Evolutionary conservation across 139 green algal species (phyloP).

Genomic region (Tetraselmis chui): DNA sequence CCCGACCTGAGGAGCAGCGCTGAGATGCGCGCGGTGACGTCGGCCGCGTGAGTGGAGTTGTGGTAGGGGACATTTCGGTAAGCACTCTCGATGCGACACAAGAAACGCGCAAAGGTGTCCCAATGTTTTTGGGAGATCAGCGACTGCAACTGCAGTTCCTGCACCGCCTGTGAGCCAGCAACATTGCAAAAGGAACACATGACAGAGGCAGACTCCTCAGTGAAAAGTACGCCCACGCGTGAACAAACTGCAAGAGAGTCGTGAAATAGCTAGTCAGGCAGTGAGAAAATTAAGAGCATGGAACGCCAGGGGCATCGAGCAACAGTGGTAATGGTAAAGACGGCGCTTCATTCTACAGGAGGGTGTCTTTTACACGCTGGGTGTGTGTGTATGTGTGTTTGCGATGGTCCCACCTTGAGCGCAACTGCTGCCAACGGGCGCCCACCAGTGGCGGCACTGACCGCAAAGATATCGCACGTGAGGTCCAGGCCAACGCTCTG

Average conservation of each 20-base stretch:
- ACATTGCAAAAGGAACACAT: too few relatives aligned
- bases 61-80: conserved; percentile 6
- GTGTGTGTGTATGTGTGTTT: too few relatives aligned
- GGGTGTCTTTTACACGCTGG: too few relatives aligned
- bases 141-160: background rate
- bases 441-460: background rate
- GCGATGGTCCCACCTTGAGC: background rate
- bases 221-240: too few relatives aligned
- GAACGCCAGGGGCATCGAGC: too few relatives aligned
- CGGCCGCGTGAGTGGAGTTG: conserved; percentile 8
- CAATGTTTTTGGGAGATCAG: background rate
- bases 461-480: background rate
- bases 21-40: background rate
- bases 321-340: too few relatives aligned
- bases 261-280: too few relatives aligned
- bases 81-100: background rate
- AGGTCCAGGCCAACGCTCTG: background rate
- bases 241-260: too few relatives aligned
- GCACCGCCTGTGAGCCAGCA: background rate
- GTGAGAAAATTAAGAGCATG: too few relatives aligned
- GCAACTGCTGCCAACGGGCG: background rate
- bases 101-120: conserved; percentile 1
- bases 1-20: background rate
- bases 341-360: too few relatives aligned
- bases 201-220: too few relatives aligned